Percentiles rank a stretch among this genome's conserved stretches.
Conservation (phyloP, 257 asterid species). For the Forsythia viridissima region DNA sequence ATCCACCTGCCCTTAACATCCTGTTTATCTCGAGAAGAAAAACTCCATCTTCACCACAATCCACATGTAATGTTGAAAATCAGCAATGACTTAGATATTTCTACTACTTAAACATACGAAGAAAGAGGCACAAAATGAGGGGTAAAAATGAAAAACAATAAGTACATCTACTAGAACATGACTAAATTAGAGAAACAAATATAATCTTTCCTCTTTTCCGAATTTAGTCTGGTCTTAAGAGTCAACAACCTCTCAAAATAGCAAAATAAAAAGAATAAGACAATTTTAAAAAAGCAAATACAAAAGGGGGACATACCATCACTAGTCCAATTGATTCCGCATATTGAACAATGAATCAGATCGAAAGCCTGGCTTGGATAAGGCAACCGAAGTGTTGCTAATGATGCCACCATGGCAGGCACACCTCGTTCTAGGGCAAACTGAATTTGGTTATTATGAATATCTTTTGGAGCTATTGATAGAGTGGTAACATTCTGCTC, state of each 20-base stretch:
- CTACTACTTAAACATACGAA: background rate
- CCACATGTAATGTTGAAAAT: background rate
- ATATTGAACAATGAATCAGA: constrained; percentile 59
- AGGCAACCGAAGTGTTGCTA: constrained; percentile 49
- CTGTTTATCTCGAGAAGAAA: constrained; percentile 71
- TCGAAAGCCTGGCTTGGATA: constrained; percentile 71
- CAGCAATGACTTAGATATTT: background rate
- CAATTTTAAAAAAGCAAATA: background rate
- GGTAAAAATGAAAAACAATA: too few species aligned
- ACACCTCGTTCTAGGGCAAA: constrained; percentile 66
- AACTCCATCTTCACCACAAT: constrained; percentile 49
- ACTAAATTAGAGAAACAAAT: background rate
- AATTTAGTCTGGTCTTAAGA: background rate
- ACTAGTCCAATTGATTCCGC: constrained; percentile 47
- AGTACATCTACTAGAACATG: background rate
- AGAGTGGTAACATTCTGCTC: constrained; percentile 57
- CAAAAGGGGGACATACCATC: constrained; percentile 37
- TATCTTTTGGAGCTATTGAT: constrained; percentile 52
- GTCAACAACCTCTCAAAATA: background rate
- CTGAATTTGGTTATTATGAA: constrained; percentile 43
- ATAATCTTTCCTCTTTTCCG: background rate
- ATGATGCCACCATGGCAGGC: constrained; percentile 59
- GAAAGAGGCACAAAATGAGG: background rate
- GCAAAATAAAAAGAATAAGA: background rate
- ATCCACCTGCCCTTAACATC: constrained; percentile 69